phyloP scores from a whole-genome alignment of 2,329 filamentous ascomycete species.

The Scytalidium sp. region DNA sequence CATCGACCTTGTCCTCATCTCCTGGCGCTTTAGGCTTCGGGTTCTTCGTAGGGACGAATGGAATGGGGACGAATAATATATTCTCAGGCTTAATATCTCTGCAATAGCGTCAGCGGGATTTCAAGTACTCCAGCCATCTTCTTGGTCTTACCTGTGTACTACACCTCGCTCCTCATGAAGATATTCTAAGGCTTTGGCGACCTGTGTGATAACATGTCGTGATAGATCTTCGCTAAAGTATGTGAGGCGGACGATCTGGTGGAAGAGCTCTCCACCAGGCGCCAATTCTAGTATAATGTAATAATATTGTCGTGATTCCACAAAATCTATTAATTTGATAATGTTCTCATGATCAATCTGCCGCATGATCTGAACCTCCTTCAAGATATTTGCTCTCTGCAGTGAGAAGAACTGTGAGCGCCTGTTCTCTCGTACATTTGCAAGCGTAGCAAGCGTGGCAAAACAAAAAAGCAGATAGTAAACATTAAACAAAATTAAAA shows the following conservation, averaged over 20 bases:
- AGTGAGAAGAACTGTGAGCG: constrained; percentile 10
- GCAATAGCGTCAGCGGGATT: constrained; percentile 29
- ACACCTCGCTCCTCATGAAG: constrained; percentile 93
- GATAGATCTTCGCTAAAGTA: constrained; percentile 98
- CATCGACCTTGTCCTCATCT: constrained; percentile 95
- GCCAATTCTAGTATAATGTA: constrained; percentile 96
- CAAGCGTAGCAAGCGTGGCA: constrained; percentile 19
- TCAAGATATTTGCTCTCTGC: constrained; percentile 94
- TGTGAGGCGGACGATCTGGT: constrained; percentile 95
- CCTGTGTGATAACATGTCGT: constrained; percentile 89
- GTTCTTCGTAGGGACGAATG: constrained; percentile 74
- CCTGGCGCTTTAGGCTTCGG: constrained; percentile 81
- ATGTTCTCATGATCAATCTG: constrained; percentile 96
- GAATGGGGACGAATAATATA: constrained; percentile 84
- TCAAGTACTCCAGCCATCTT: constrained; percentile 1
- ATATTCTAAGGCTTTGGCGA: constrained; percentile 91
- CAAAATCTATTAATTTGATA: constrained; percentile 88
- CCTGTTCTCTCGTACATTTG: constrained; percentile 4
- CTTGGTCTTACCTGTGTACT: constrained; percentile 78
- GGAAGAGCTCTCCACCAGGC: constrained; percentile 93
- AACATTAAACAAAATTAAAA: background rate
- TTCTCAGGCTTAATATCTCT: constrained; percentile 99
- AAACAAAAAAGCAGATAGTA: constrained; percentile 21
- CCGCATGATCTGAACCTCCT: constrained; percentile 98
- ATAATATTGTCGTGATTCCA: constrained; percentile 92